phyloP scores from a whole-genome alignment of 2,329 filamentous ascomycete species.

The Clonostachys rosea region DNA sequence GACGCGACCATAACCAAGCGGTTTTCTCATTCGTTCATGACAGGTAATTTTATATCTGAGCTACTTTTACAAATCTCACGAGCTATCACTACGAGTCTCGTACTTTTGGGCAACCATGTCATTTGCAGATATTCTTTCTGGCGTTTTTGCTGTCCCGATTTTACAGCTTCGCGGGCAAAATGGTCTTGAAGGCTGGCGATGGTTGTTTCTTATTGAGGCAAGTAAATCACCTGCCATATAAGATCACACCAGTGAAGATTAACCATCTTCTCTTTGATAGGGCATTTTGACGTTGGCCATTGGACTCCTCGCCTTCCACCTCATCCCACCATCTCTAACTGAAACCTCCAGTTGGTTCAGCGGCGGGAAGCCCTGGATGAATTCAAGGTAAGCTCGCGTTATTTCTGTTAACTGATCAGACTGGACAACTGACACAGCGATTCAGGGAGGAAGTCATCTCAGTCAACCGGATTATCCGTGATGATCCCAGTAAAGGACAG shows the following conservation, averaged over 20 bases:
- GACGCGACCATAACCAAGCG: not conserved
- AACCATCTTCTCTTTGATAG: slow-evolving; percentile 4
- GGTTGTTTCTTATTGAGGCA: slow-evolving; percentile 46
- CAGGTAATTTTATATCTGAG: slow-evolving; percentile 18
- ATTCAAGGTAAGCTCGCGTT: slow-evolving; percentile 12
- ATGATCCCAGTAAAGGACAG: slow-evolving; percentile 49
- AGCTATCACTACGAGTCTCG: slow-evolving; percentile 14
- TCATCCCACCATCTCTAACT: slow-evolving; percentile 21
- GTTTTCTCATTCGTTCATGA: slow-evolving; percentile 3
- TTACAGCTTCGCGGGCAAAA: slow-evolving; percentile 14
- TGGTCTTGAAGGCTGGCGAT: slow-evolving; percentile 14
- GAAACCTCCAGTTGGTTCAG: slow-evolving; percentile 44
- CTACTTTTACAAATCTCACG: slow-evolving; percentile 17
- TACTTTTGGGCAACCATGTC: slow-evolving; percentile 15
- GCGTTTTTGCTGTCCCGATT: slow-evolving; percentile 14
- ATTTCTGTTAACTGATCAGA: slow-evolving; percentile 38
- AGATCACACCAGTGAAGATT: not conserved
- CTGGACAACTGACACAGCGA: slow-evolving; percentile 34
- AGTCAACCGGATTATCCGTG: slow-evolving; percentile 48
- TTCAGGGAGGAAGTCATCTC: slow-evolving; percentile 47
- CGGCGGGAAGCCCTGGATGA: not conserved
- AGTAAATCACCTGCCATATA: not conserved
- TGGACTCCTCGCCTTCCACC: slow-evolving; percentile 18
- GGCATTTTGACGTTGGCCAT: slow-evolving; percentile 9
- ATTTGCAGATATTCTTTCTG: slow-evolving; percentile 13